These are phyloP conservation scores for Neonectria magnoliae DNA, from an alignment of 2,329 filamentous ascomycete genomes.

Conservation along the genomic window DNA sequence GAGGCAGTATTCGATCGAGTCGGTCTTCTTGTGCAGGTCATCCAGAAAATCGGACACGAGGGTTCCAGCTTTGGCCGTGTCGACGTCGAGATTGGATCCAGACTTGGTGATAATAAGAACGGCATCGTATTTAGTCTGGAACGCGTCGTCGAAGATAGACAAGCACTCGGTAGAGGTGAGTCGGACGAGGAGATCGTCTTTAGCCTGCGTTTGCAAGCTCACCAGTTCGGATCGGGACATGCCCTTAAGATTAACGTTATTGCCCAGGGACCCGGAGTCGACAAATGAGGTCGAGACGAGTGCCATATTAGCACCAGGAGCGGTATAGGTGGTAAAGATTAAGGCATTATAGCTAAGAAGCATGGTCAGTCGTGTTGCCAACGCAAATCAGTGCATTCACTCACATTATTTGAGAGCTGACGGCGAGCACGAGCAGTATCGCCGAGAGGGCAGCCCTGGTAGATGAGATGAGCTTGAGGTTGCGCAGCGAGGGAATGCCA, in stretches of 20 bases:
- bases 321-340: slow-evolving; percentile 55
- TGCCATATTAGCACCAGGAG: slow-evolving; percentile 27
- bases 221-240: slow-evolving; percentile 24
- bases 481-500: slow-evolving; percentile 63
- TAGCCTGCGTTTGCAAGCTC: slow-evolving; percentile 24
- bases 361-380: slow-evolving; percentile 6
- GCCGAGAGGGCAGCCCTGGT: slow-evolving; percentile 52
- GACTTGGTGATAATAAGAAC: slow-evolving; percentile 26
- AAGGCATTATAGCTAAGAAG: slow-evolving; percentile 60
- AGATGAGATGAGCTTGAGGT: slow-evolving; percentile 56
- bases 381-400: slow-evolving; percentile 28
- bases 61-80: slow-evolving; percentile 44
- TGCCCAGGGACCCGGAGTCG: slow-evolving; percentile 10
- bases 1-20: slow-evolving; percentile 28
- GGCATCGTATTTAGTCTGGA: slow-evolving; percentile 26
- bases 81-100: slow-evolving; percentile 43
- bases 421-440: slow-evolving; percentile 53
- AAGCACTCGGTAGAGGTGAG: slow-evolving; percentile 23
- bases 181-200: slow-evolving; percentile 16
- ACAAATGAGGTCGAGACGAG: slow-evolving; percentile 30
- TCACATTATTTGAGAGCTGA: slow-evolving; percentile 62
- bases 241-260: slow-evolving; percentile 13
- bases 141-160: slow-evolving; percentile 22
- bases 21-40: slow-evolving; percentile 11
- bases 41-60: slow-evolving; percentile 29